Evolutionary conservation across 148 eudicot genomes (phyloP).

Genomic region (Mesembryanthemum crystallinum): DNA sequence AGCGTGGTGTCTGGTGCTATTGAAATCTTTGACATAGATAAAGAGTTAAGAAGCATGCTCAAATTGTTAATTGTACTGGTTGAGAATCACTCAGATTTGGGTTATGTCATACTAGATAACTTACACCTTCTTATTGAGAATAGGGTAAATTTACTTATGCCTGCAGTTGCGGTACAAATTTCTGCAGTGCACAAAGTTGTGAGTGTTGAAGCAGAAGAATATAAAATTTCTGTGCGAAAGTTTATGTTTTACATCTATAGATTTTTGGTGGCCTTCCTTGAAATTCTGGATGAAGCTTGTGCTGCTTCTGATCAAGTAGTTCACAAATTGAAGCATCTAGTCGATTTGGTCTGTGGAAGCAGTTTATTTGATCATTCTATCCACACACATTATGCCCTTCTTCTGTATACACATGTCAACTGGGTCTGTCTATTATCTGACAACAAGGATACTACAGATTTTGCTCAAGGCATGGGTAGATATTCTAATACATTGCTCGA

Average conservation of each 20-base stretch:
- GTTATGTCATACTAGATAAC: slow-evolving; percentile 46
- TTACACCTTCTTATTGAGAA: slow-evolving; percentile 32
- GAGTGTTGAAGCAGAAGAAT: slow-evolving; percentile 23
- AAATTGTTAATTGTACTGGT: slow-evolving; percentile 38
- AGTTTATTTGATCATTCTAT: slow-evolving; percentile 51
- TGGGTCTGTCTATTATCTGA: slow-evolving; percentile 23
- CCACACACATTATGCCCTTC: slow-evolving; percentile 41
- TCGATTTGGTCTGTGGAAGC: slow-evolving; percentile 37
- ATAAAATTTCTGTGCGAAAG: slow-evolving; percentile 21
- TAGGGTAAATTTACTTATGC: slow-evolving; percentile 30
- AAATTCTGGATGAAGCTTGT: slow-evolving; percentile 37
- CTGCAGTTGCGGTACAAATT: slow-evolving; percentile 22
- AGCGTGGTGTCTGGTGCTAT: slow-evolving; percentile 28
- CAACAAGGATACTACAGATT: slow-evolving; percentile 21
- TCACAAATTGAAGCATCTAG: slow-evolving; percentile 38
- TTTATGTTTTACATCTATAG: slow-evolving; percentile 38
- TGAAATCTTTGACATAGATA: slow-evolving; percentile 36
- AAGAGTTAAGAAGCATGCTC: slow-evolving; percentile 45
- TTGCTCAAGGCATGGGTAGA: slow-evolving; percentile 6
- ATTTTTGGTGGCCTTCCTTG: slow-evolving; percentile 45
- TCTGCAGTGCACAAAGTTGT: slow-evolving; percentile 35
- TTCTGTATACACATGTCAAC: slow-evolving; percentile 39
- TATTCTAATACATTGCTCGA: slow-evolving; percentile 32
- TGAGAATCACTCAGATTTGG: slow-evolving; percentile 39
- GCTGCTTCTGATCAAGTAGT: slow-evolving; percentile 32